Evolutionary conservation across 2,329 filamentous ascomycete genomes (phyloP).

Genomic region (Didymella exigua): DNA sequence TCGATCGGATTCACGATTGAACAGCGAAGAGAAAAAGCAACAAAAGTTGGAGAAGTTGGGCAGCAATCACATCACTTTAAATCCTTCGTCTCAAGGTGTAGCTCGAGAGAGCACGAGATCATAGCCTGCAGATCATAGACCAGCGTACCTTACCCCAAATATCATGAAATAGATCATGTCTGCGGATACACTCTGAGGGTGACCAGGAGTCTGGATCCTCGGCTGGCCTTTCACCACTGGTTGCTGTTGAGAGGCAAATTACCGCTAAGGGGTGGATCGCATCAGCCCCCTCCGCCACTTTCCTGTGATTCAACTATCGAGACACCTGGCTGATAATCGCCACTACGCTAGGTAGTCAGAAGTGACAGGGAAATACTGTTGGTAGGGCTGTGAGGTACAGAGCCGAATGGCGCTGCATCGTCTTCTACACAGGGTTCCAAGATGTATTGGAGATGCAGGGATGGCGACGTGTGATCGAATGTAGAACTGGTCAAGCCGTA

Average conservation of each 20-base stretch:
- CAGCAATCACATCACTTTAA: background rate
- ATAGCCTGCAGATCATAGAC: background rate
- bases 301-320: background rate
- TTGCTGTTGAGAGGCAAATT: background rate
- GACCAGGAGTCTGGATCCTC: background rate
- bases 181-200: background rate
- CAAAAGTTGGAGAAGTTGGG: background rate
- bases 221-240: background rate
- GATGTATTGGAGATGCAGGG: too few species aligned
- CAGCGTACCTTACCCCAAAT: background rate
- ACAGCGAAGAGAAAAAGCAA: background rate
- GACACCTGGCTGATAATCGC: background rate
- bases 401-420: background rate
- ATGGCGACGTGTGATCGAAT: too few species aligned
- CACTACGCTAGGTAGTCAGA: background rate
- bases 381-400: background rate
- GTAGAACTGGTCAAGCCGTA: too few species aligned
- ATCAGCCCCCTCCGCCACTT: background rate
- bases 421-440: background rate
- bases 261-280: background rate
- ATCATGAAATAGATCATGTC: background rate
- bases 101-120: background rate
- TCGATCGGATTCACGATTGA: background rate
- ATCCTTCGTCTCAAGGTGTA: background rate
- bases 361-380: background rate